phyloP scores from a whole-genome alignment of 768 basidiomycete species.

The Tulasnella sp. region DNA sequence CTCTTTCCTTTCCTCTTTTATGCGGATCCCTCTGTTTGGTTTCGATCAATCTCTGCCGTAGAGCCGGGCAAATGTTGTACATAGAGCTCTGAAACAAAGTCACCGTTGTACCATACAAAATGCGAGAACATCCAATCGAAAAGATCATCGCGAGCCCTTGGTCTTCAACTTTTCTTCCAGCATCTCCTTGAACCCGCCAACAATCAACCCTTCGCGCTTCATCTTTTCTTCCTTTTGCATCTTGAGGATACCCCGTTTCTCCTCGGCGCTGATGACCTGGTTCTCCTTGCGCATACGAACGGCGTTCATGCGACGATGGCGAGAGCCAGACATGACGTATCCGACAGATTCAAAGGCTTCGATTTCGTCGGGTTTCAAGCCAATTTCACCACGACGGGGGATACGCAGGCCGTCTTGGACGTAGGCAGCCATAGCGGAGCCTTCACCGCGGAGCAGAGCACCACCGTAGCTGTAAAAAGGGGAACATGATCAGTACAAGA shows the following conservation, averaged over 20 bases:
- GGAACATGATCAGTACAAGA: neutral
- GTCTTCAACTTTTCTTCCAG: constrained; percentile 69
- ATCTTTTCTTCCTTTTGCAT: constrained; percentile 91
- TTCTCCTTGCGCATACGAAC: constrained; percentile 99
- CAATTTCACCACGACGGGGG: constrained; percentile 98
- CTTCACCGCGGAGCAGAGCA: constrained; percentile 89
- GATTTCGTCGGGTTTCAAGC: constrained; percentile 82
- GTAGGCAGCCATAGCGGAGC: constrained; percentile 96
- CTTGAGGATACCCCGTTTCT: constrained; percentile 94
- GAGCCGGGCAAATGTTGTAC: neutral
- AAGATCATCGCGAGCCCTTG: constrained; percentile 11
- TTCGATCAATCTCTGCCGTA: neutral
- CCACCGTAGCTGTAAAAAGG: constrained; percentile 58
- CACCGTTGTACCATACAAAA: neutral
- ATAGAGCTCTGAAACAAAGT: neutral
- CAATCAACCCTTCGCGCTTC: constrained; percentile 81
- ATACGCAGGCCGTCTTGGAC: constrained; percentile 84
- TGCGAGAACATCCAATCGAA: neutral
- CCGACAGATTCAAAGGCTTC: constrained; percentile 82
- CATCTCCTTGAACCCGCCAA: constrained; percentile 85
- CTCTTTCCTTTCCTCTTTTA: neutral
- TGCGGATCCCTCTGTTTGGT: neutral
- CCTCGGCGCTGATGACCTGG: constrained; percentile 97
- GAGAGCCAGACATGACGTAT: constrained; percentile 95
- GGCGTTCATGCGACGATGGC: constrained; percentile 97